A percentile compares a stretch with the other conserved stretches of the same genome.
Evolutionary conservation across 1,284 basidiomycete genomes (phyloP).

Genomic region (Pyrrhoderma lamaoense): DNA sequence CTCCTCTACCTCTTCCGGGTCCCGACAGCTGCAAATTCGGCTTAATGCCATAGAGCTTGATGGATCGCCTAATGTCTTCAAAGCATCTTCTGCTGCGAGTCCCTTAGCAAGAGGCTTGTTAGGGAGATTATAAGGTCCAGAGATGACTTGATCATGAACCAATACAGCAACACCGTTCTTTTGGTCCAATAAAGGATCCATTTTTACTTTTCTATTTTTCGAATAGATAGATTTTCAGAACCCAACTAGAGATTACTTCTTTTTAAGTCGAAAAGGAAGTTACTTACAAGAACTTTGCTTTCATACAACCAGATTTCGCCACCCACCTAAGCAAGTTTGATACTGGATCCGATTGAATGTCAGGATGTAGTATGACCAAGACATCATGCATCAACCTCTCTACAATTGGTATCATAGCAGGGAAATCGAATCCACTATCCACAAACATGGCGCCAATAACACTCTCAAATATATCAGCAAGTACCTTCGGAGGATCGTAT

Average conservation of each 20-base stretch:
- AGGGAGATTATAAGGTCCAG: conserved; percentile 49
- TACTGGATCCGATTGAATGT: conserved; percentile 58
- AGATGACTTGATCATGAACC: conserved; percentile 50
- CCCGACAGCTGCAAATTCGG: conserved; percentile 47
- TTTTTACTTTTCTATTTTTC: conserved; percentile 40
- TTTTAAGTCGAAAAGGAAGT: neutral
- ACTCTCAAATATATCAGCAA: conserved; percentile 76
- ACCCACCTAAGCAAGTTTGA: conserved; percentile 60
- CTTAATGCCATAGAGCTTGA: conserved; percentile 36
- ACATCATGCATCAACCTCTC: conserved; percentile 57
- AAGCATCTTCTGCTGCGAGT: conserved; percentile 54
- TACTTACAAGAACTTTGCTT: conserved; percentile 40
- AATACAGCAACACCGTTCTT: conserved; percentile 47
- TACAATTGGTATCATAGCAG: conserved; percentile 51
- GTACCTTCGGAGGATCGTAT: conserved; percentile 75
- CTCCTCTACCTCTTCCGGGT: conserved; percentile 1
- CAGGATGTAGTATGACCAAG: conserved; percentile 46
- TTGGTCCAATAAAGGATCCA: conserved; percentile 33
- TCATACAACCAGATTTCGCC: conserved; percentile 46
- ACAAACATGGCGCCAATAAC: conserved; percentile 78
- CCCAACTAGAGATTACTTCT: neutral
- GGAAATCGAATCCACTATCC: conserved; percentile 70
- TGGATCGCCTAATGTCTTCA: conserved; percentile 41
- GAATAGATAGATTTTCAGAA: neutral
- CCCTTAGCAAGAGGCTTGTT: conserved; percentile 56